Evolutionary conservation across 352 stramenopile genomes (phyloP).

Genomic region (Globisporangium apiculatum): DNA sequence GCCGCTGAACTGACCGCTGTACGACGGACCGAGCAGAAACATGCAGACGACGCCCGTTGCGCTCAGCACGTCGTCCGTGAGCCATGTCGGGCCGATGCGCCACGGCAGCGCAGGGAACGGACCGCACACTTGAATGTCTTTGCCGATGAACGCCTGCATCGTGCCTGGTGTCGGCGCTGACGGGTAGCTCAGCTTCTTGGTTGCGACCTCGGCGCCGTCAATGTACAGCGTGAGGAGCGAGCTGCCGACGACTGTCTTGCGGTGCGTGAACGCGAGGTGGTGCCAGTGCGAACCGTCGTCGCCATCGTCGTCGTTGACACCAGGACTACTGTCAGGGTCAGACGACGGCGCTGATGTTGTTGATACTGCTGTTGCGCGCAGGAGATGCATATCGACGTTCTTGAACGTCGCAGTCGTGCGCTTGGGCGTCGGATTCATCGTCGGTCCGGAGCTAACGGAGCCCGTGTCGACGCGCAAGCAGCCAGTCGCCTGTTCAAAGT

Average conservation of each 20-base stretch:
- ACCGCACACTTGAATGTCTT: conserved; percentile 65
- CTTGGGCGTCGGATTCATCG: conserved; percentile 49
- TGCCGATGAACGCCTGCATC: conserved; percentile 66
- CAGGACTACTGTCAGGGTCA: too few relatives aligned
- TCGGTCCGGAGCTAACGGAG: conserved; percentile 34
- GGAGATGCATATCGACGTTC: conserved; percentile 40
- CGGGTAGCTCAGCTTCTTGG: conserved; percentile 70
- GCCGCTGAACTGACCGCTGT: conserved; percentile 53
- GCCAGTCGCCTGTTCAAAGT: conserved; percentile 63
- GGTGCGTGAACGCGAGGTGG: conserved; percentile 65
- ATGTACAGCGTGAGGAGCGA: conserved; percentile 70
- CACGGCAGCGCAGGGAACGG: conserved; percentile 57
- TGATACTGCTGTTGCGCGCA: conserved; percentile 13
- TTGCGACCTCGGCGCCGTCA: conserved; percentile 59
- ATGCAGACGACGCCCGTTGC: conserved; percentile 41
- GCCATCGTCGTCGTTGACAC: conserved; percentile 4
- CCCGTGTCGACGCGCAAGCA: conserved; percentile 64
- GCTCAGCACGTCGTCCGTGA: conserved; percentile 51
- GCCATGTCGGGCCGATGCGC: conserved; percentile 57
- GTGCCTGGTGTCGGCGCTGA: conserved; percentile 31
- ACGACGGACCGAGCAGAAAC: conserved; percentile 61
- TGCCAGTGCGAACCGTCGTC: conserved; percentile 52
- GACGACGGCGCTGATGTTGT: too few relatives aligned
- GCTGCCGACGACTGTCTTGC: conserved; percentile 60
- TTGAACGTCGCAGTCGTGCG: conserved; percentile 56